Conservation (phyloP, 2,329 filamentous ascomycete genomes). For the Zasmidium cellare region DNA sequence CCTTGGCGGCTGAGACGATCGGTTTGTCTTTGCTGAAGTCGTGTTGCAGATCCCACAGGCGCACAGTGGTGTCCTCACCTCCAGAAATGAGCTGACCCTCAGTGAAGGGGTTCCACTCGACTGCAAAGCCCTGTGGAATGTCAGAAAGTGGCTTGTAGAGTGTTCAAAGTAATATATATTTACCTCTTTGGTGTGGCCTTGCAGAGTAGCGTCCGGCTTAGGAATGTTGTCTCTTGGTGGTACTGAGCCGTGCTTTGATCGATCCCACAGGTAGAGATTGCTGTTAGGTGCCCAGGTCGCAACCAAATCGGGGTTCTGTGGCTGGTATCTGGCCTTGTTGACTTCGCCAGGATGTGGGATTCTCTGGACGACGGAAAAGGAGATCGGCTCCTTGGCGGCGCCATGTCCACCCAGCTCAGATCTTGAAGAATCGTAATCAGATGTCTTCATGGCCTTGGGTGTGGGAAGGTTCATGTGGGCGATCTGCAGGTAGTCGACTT, state of each 20-base stretch:
- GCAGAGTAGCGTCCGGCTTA: conserved; percentile 79
- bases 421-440: conserved; percentile 86
- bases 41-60: conserved; percentile 82
- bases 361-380: conserved; percentile 89
- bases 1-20: conserved; percentile 68
- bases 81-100: conserved; percentile 83
- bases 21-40: conserved; percentile 70
- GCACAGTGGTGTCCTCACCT: conserved; percentile 88
- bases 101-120: conserved; percentile 86
- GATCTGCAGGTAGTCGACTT: conserved; percentile 90
- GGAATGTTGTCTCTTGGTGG: conserved; percentile 61
- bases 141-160: neutral
- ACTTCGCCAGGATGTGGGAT: conserved; percentile 97
- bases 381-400: conserved; percentile 72
- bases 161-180: neutral
- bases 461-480: conserved; percentile 93
- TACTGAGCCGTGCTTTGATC: conserved; percentile 83
- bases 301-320: conserved; percentile 95
- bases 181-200: conserved; percentile 76
- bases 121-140: conserved; percentile 67
- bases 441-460: conserved; percentile 67
- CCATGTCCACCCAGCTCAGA: conserved; percentile 95
- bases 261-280: conserved; percentile 88
- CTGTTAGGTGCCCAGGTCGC: conserved; percentile 89
- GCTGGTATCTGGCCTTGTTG: conserved; percentile 97